Conservation (phyloP, 2,329 filamentous ascomycete genomes). For the Ophiostoma tasmaniense region DNA sequence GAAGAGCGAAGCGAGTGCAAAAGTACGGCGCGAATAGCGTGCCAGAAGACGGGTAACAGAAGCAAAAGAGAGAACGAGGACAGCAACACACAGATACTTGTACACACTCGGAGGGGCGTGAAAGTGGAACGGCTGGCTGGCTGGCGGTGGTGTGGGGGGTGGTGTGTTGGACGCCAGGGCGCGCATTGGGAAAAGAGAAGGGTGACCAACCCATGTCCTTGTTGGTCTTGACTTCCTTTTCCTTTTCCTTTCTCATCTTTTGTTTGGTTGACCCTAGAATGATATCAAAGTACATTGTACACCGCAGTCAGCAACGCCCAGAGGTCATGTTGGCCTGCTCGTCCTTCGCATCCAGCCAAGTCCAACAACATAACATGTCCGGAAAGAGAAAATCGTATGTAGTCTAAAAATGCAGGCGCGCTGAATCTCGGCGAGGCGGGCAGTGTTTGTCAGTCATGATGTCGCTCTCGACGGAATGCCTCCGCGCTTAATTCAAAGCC, state of each 20-base stretch:
- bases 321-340: background rate
- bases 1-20: background rate
- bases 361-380: background rate
- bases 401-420: background rate
- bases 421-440: no score
- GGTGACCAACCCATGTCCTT: background rate
- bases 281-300: background rate
- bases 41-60: background rate
- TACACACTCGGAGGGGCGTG: background rate
- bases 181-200: background rate
- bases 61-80: background rate
- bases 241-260: background rate
- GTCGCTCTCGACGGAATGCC: no score
- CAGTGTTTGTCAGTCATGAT: background rate
- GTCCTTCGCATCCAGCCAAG: background rate
- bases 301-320: background rate
- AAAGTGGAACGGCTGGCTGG: background rate
- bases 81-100: background rate
- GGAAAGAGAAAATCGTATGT: background rate
- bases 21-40: background rate
- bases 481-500: no score
- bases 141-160: constrained; percentile 3
- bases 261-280: background rate
- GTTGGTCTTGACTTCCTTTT: background rate
- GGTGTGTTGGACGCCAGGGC: constrained; percentile 2